These are phyloP conservation scores for Cochlearia excelsa DNA, from an alignment of 345 rosid species.

Conservation along the genomic window DNA sequence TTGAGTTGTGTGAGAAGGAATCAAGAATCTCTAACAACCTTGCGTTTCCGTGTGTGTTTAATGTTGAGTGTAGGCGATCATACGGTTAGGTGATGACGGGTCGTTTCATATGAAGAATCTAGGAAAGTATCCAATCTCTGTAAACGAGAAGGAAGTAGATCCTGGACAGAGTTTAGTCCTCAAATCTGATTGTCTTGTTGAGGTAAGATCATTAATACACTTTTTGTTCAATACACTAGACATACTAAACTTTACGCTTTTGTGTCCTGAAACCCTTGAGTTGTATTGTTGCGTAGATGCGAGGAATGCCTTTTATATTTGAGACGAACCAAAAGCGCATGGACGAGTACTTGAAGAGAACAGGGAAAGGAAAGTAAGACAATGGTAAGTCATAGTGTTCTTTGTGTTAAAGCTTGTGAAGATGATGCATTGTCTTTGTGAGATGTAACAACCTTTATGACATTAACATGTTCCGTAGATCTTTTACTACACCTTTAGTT, in stretches of 20 bases:
- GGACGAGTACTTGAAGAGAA: constrained; percentile 45
- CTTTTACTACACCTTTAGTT: constrained; percentile 5
- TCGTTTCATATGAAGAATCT: constrained; percentile 70
- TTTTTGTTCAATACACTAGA: neutral
- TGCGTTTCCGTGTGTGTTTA: constrained; percentile 1
- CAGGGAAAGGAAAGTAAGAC: constrained; percentile 27
- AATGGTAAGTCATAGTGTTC: neutral
- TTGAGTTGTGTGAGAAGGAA: constrained; percentile 6
- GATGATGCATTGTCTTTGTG: constrained; percentile 3
- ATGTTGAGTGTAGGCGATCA: constrained; percentile 51
- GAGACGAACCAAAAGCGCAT: constrained; percentile 59
- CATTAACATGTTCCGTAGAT: constrained; percentile 26
- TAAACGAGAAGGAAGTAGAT: constrained; percentile 66
- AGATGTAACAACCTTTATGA: neutral
- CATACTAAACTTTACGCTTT: neutral
- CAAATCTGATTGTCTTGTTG: constrained; percentile 60
- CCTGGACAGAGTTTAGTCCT: constrained; percentile 48
- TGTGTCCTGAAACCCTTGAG: neutral
- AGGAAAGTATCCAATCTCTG: constrained; percentile 57
- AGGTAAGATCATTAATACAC: constrained; percentile 46
- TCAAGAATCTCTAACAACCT: neutral
- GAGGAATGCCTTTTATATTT: constrained; percentile 66
- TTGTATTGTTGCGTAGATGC: constrained; percentile 49
- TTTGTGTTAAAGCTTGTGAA: neutral
- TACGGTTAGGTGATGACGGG: constrained; percentile 65